Evolutionary conservation across 108 stramenopile species (phyloP).

Genomic region (Conticribra weissflogii): DNA sequence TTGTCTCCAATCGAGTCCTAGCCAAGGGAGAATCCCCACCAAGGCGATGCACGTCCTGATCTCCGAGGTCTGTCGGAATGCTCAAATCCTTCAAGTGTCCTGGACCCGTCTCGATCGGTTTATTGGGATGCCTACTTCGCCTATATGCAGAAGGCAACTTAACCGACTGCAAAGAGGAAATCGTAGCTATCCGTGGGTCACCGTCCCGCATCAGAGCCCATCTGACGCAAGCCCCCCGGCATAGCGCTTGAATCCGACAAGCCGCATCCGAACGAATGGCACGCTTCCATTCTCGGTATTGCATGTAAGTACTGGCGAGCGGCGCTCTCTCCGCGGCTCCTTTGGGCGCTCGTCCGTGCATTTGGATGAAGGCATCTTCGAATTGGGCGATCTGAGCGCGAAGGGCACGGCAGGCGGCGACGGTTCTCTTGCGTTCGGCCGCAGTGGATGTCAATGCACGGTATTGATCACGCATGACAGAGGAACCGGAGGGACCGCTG

Average conservation of each 20-base stretch:
- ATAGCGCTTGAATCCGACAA: slow-evolving; percentile 80
- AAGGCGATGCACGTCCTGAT: slow-evolving; percentile 1
- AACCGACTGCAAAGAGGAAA: slow-evolving; percentile 57
- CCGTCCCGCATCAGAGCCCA: slow-evolving; percentile 55
- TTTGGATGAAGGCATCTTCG: slow-evolving; percentile 80
- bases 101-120: slow-evolving; percentile 14
- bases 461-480: slow-evolving; percentile 58
- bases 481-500: slow-evolving; percentile 41
- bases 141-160: slow-evolving; percentile 4
- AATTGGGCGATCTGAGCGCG: slow-evolving; percentile 88
- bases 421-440: slow-evolving; percentile 84
- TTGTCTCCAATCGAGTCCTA: slow-evolving; percentile 38
- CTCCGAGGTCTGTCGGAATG: slow-evolving; percentile 78
- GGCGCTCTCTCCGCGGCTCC: slow-evolving; percentile 85
- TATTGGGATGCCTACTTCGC: background rate
- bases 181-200: slow-evolving; percentile 51
- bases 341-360: slow-evolving; percentile 82
- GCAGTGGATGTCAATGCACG: slow-evolving; percentile 86
- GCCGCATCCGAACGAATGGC: slow-evolving; percentile 90
- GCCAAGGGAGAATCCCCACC: slow-evolving; percentile 22
- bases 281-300: slow-evolving; percentile 90
- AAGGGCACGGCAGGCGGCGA: slow-evolving; percentile 87
- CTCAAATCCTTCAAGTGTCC: slow-evolving; percentile 59
- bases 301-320: slow-evolving; percentile 85
- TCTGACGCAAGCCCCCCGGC: slow-evolving; percentile 65